Base-by-base conservation (phyloP, 1,284 basidiomycete species). In the Cutaneotrichosporon cutaneum region DNA sequence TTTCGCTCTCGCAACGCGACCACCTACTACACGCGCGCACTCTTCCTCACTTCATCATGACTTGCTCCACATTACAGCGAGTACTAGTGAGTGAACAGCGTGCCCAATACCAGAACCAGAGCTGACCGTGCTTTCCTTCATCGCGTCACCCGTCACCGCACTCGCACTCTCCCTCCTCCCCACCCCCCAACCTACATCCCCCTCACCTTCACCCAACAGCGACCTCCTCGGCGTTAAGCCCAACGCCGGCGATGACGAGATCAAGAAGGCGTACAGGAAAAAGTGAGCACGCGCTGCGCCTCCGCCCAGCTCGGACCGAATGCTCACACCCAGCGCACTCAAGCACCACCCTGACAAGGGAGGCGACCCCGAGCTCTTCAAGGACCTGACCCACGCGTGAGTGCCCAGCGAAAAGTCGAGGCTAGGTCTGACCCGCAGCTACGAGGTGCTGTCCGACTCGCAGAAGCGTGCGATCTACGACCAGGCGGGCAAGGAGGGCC, bases 361-460 rank as follows among this genome's bases (percentile, higher is more conserved):
- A 63, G 94, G 94, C 66, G 94, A 97, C 77, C 92, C 92, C 54
- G 96, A 99, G 80, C 81, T 90, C 64, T 99, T 99, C 89, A 98
- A 99, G 79, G 92, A 96, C 77, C 89, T 98, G 62, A 95, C 94
- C 16, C 90, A 95, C 82, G 94, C 94, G 90, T 94, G 82, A 70
- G 88, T 84, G 10, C 13, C n/a, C 8, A 27, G 27, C 47, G 10
- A 24, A 32, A 4, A 32, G 3, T n/a, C 3, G 26, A 14, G 4
- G 48, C 14, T 3, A 26, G 14, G 18, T 9, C 21, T 35, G 10
- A 32, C 52, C 6, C 35, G 36, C 68, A 92, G 90, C 61, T 99
- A 99, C 77, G 94, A 99, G 82, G 83, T 97, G 55, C 84, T 99
- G 18, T 93, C 94, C 39, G 95, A 99, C 78, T 77, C 87, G 18